Percentiles rank a stretch among this genome's conserved stretches.
These are phyloP conservation scores for Taxawa tesnikishii DNA, from an alignment of 2,329 filamentous ascomycete species.

Conservation along the genomic window DNA sequence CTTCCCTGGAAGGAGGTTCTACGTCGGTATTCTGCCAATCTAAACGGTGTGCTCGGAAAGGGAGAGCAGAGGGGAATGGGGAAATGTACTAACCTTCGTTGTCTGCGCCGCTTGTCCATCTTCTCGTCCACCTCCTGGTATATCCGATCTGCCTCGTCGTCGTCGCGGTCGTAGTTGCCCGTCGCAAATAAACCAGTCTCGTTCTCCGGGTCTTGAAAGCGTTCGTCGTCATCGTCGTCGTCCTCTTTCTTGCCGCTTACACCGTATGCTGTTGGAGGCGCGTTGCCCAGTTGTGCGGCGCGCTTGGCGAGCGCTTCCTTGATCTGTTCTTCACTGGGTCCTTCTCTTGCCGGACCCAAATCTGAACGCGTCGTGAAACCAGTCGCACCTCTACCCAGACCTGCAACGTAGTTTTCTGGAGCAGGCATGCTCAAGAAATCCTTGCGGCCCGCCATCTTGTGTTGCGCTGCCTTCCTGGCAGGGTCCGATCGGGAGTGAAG, in stretches of 20 bases:
- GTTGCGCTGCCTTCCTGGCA: too few relatives aligned
- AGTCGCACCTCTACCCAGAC: conserved; percentile 92
- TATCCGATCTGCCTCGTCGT: conserved; percentile 93
- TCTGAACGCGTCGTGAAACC: conserved; percentile 97
- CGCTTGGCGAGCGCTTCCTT: conserved; percentile 94
- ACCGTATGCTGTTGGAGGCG: conserved; percentile 63
- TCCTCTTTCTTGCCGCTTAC: conserved; percentile 56
- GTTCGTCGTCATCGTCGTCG: conserved; percentile 62
- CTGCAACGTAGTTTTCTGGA: conserved; percentile 62
- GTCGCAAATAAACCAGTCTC: conserved; percentile 92
- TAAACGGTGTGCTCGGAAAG: conserved; percentile 17
- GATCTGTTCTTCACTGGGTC: conserved; percentile 94
- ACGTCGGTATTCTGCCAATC: conserved; percentile 54
- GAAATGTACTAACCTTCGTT: conserved; percentile 61
- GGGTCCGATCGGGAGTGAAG: too few relatives aligned
- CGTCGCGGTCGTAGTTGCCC: conserved; percentile 91
- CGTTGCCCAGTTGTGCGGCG: conserved; percentile 65
- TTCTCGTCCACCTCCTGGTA: conserved; percentile 94
- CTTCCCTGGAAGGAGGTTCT: conserved; percentile 63
- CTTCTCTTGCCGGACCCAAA: conserved; percentile 86
- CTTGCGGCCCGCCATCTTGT: conserved; percentile 50
- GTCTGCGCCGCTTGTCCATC: conserved; percentile 82
- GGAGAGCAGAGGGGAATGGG: conserved; percentile 11
- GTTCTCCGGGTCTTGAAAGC: conserved; percentile 94
- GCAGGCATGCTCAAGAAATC: conserved; percentile 79